A percentile compares a stretch with the other conserved stretches of the same genome.
phyloP scores from a whole-genome alignment of 2,329 filamentous ascomycete species.

The Colletotrichum australisinense region DNA sequence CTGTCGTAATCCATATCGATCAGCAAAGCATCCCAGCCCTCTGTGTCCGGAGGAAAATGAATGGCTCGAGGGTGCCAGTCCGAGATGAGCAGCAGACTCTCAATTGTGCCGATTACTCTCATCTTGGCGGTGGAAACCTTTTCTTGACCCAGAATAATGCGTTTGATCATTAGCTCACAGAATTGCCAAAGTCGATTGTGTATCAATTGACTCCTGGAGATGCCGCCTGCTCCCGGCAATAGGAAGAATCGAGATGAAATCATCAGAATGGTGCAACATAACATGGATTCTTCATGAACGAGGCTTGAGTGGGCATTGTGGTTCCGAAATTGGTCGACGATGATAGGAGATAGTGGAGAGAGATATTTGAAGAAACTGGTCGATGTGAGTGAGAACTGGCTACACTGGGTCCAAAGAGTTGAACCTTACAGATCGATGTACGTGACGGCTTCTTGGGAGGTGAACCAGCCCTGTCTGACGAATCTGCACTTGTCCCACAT shows the following conservation, averaged over 20 bases:
- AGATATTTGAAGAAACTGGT: conserved; percentile 26
- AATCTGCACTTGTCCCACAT: conserved; percentile 42
- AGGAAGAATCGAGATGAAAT: conserved; percentile 40
- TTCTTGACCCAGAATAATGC: conserved; percentile 38
- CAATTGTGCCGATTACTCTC: conserved; percentile 37
- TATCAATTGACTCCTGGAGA: conserved; percentile 37
- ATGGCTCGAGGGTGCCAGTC: conserved; percentile 40
- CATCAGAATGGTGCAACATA: conserved; percentile 38
- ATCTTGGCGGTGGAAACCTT: conserved; percentile 39
- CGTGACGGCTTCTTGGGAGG: conserved; percentile 41
- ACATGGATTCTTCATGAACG: conserved; percentile 37
- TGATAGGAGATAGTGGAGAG: conserved; percentile 1
- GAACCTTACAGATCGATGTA: conserved; percentile 39
- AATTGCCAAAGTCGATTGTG: conserved; percentile 38
- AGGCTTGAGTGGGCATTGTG: conserved; percentile 33
- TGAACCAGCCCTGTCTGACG: conserved; percentile 41
- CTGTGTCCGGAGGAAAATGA: conserved; percentile 32
- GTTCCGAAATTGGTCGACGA: neutral
- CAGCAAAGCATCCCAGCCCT: neutral
- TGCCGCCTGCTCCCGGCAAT: conserved; percentile 38
- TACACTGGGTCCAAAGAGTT: neutral
- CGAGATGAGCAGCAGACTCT: conserved; percentile 39
- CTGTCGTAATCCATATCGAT: neutral
- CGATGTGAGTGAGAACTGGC: neutral
- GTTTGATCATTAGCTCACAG: conserved; percentile 38